Evolutionary conservation across 1,284 basidiomycete species (phyloP).

Genomic region (Apiotrichum gamsii): DNA sequence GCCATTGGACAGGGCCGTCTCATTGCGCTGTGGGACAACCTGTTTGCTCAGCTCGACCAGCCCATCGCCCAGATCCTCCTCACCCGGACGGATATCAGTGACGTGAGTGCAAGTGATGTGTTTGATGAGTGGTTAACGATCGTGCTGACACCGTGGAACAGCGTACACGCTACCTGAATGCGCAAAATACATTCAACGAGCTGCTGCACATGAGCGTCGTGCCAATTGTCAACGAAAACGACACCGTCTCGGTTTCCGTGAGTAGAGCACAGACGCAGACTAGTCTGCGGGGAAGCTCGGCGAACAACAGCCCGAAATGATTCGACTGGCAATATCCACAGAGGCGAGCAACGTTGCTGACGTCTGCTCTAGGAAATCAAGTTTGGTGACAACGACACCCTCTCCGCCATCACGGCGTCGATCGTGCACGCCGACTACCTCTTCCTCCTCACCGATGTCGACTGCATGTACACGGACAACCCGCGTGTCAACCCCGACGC

Average conservation of each 20-base stretch:
- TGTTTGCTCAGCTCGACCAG: slow-evolving; percentile 88
- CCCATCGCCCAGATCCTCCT: slow-evolving; percentile 92
- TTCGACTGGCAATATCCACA: too few relatives aligned
- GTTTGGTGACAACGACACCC: slow-evolving; percentile 98
- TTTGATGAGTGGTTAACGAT: neutral
- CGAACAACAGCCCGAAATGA: too few relatives aligned
- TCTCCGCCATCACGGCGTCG: slow-evolving; percentile 92
- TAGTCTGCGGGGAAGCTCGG: neutral
- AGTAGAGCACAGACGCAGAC: slow-evolving; percentile 40
- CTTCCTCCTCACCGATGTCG: slow-evolving; percentile 94
- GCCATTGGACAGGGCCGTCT: slow-evolving; percentile 94
- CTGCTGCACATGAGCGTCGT: slow-evolving; percentile 83
- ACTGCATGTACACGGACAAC: slow-evolving; percentile 87
- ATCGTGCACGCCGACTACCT: slow-evolving; percentile 98
- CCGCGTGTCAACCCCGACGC: slow-evolving; percentile 83
- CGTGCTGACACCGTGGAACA: slow-evolving; percentile 37
- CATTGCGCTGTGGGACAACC: slow-evolving; percentile 93
- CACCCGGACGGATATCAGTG: slow-evolving; percentile 92
- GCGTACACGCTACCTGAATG: slow-evolving; percentile 89
- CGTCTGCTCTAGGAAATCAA: slow-evolving; percentile 73
- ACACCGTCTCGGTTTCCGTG: slow-evolving; percentile 89
- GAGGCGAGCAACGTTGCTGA: slow-evolving; percentile 1
- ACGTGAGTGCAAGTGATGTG: slow-evolving; percentile 52
- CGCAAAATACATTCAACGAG: slow-evolving; percentile 85
- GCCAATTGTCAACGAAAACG: slow-evolving; percentile 94